Conservation (phyloP, 495 filamentous ascomycete genomes). For the Trichocladium antarcticum region DNA sequence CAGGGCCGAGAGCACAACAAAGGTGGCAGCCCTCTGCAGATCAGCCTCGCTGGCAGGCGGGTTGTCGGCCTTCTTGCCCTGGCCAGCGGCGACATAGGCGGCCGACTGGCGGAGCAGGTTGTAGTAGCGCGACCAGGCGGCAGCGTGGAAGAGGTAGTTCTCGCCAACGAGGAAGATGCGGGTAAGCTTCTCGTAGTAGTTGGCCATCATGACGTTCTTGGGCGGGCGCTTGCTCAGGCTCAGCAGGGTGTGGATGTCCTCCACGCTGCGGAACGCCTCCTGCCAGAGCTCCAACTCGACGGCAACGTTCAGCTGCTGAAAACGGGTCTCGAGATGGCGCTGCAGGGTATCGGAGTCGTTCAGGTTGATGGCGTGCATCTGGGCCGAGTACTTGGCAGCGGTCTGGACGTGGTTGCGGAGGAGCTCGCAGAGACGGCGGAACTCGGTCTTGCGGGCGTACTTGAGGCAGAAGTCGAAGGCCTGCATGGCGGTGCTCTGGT, state of each 20-base stretch:
- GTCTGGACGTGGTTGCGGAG: conserved; percentile 98
- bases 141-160: conserved; percentile 98
- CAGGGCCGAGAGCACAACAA: conserved; percentile 89
- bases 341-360: conserved; percentile 96
- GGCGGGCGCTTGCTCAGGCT: conserved; percentile 97
- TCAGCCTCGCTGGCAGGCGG: conserved; percentile 80
- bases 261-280: conserved; percentile 96
- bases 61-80: conserved; percentile 85
- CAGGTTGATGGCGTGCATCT: conserved; percentile 99
- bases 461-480: conserved; percentile 98
- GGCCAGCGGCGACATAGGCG: conserved; percentile 70
- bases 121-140: conserved; percentile 93
- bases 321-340: conserved; percentile 92
- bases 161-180: conserved; percentile 97
- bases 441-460: conserved; percentile 97
- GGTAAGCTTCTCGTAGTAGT: conserved; percentile 99
- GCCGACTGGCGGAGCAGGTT: conserved; percentile 87
- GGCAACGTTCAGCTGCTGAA: conserved; percentile 96
- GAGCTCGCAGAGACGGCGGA: conserved; percentile 93
- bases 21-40: conserved; percentile 74
- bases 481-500: conserved; percentile 94
- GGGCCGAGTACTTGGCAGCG: conserved; percentile 94
- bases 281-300: conserved; percentile 98
- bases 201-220: conserved; percentile 99
- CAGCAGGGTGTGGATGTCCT: conserved; percentile 97